A percentile compares a stretch with the other conserved stretches of the same genome.
Evolutionary conservation across 179 eudicot species (phyloP).

Genomic region (Actinidia chinensis): DNA sequence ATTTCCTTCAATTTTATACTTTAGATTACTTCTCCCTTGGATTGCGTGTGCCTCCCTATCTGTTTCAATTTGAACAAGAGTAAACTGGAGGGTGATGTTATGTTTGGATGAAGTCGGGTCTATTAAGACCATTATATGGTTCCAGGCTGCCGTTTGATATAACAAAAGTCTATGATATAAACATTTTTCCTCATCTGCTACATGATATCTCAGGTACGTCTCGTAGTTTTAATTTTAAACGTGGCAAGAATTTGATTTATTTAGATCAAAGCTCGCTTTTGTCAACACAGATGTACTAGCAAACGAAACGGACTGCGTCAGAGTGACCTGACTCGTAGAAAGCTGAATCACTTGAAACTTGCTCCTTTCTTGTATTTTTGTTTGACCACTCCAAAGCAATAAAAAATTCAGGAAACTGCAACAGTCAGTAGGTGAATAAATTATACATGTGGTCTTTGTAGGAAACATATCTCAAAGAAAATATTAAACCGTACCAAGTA

Average conservation of each 20-base stretch:
- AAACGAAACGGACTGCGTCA: background rate
- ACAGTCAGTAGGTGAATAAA: no score
- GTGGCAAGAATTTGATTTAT: background rate
- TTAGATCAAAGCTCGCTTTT: conserved; percentile 1
- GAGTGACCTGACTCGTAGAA: conserved; percentile 7
- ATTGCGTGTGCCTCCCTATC: conserved; percentile 19
- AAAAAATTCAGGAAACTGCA: no score
- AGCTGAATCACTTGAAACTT: background rate
- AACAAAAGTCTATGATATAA: conserved; percentile 58
- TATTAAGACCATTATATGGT: conserved; percentile 12
- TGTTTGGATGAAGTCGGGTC: background rate
- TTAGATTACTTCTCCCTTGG: background rate
- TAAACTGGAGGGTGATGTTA: background rate
- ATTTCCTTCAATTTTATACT: background rate
- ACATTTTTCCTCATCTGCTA: conserved; percentile 62
- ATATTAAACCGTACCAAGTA: background rate
- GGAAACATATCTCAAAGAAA: background rate
- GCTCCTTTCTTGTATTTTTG: no score
- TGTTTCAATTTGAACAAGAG: background rate
- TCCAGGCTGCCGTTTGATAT: conserved; percentile 80
- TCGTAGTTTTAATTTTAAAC: background rate
- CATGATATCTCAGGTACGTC: conserved; percentile 65
- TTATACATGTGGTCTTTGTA: no score
- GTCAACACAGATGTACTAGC: conserved; percentile 5
- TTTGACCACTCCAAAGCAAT: no score